These are phyloP conservation scores for Starmerella roubikii DNA, from an alignment of 805 yeast genomes.

Conservation along the genomic window DNA sequence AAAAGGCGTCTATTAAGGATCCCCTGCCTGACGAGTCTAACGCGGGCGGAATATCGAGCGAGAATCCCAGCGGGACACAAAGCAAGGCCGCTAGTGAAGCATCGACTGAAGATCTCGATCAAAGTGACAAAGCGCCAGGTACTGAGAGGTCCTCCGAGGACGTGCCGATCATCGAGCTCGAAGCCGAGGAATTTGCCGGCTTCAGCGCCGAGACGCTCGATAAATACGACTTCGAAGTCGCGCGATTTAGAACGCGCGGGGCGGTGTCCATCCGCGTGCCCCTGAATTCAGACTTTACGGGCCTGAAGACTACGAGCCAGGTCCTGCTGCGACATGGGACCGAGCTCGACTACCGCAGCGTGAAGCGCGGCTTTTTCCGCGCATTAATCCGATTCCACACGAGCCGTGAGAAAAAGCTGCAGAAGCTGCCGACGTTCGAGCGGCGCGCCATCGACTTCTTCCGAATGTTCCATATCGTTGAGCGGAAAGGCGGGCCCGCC, in stretches of 20 bases:
- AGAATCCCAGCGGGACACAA: not conserved
- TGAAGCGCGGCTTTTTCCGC: slow-evolving; percentile 10
- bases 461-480: slow-evolving; percentile 43
- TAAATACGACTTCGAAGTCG: not conserved
- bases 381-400: slow-evolving; percentile 12
- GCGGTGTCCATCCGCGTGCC: slow-evolving; percentile 1
- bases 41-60: no score
- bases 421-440: slow-evolving; percentile 45
- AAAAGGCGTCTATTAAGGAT: not conserved
- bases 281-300: slow-evolving; percentile 4
- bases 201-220: slow-evolving; percentile 1
- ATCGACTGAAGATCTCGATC: not conserved
- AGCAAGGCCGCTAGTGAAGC: no score
- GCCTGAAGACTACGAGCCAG: slow-evolving; percentile 6
- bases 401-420: not conserved
- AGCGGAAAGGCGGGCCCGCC: slow-evolving; percentile 51
- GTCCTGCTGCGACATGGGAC: not conserved
- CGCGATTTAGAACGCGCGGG: slow-evolving; percentile 4
- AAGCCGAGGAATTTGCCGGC: slow-evolving; percentile 1
- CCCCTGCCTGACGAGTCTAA: not conserved
- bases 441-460: slow-evolving; percentile 53
- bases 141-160: no score
- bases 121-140: not conserved
- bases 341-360: not conserved
- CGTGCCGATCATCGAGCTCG: slow-evolving; percentile 1